Conservation (phyloP, 108 stramenopile species). For the Cylindrotheca closterium region DNA sequence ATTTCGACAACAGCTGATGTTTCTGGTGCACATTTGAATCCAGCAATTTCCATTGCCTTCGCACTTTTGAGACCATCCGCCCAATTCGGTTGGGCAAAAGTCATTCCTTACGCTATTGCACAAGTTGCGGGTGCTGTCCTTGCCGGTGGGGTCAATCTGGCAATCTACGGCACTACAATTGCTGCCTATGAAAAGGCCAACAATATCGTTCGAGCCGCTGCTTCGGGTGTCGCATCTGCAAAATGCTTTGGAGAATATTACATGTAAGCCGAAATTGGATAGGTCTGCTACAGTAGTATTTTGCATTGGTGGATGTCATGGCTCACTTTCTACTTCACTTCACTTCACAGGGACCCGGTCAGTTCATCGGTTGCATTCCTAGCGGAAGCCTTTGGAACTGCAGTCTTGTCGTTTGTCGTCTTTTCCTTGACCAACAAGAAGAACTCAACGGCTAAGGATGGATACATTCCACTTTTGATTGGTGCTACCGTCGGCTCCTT, state of each 20-base stretch:
- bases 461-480: conserved; percentile 46
- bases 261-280: conserved; percentile 20
- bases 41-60: conserved; percentile 46
- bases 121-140: conserved; percentile 45
- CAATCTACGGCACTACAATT: conserved; percentile 38
- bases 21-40: conserved; percentile 58
- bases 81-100: conserved; percentile 30
- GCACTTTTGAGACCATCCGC: conserved; percentile 35
- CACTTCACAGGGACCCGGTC: conserved; percentile 28
- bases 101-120: conserved; percentile 38
- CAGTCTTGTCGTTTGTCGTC: conserved; percentile 48
- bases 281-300: not conserved
- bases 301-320: not conserved
- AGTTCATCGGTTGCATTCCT: conserved; percentile 32
- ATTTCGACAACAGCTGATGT: conserved; percentile 45
- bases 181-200: conserved; percentile 32
- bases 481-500: conserved; percentile 47
- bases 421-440: conserved; percentile 50
- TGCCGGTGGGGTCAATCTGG: conserved; percentile 35
- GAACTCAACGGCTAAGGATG: conserved; percentile 33
- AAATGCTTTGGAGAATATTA: conserved; percentile 56
- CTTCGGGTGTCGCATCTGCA: conserved; percentile 37
- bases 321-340: not conserved
- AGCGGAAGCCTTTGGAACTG: conserved; percentile 52
- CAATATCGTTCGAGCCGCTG: conserved; percentile 30